Base-by-base conservation (phyloP, 106 monocot genomes). In the Posidonia australis region DNA sequence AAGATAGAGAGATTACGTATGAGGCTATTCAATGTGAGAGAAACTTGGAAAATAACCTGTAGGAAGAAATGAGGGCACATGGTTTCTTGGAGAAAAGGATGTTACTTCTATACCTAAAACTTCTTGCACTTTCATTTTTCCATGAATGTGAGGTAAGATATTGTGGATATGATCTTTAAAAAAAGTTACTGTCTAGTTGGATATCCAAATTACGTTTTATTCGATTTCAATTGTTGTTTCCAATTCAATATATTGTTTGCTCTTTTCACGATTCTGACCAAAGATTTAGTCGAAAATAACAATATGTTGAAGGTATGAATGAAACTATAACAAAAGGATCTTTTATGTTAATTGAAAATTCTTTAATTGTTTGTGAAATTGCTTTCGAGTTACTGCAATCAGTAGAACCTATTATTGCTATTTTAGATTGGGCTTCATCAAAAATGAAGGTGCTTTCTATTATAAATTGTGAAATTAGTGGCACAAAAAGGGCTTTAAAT, bases 101-200 rank as follows among this genome's bases (percentile, higher is more conserved):
- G 46, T 77, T 69, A 57, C 83, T 81, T 62, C 51, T 92, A n/a
- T 79, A 77, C 64, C 57, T 67, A 10, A 68, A 57, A 23, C 63
- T 84, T 68, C 55, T 84, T 58, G n/a, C 53, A 27, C 46, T 46
- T 18, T 77, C 82, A 44, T 67, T 82, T 30, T 82, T 77, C 64
- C 65, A 58, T 53, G 96, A 90, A 82, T 76, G 70, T 67, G 87
- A 86, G 96, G 96, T 90, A 67, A 41, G 7, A 48, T 28, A 3
- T 9, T 11, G 11, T 44, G 1, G 43, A 44, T 63, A 9, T 36
- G 1, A 4, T 31, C 12, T 36, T 3, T 29, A 17, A 60, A 36
- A 36, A 36, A 36, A 36, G 36, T 36, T 36, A 36, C 36, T 7
- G 7, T 36, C 36, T 36, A 4, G 36, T 4, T 36, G 7, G n/a